These are phyloP conservation scores for Colletotrichum lini DNA, from an alignment of 2,329 filamentous ascomycete species.

Conservation along the genomic window DNA sequence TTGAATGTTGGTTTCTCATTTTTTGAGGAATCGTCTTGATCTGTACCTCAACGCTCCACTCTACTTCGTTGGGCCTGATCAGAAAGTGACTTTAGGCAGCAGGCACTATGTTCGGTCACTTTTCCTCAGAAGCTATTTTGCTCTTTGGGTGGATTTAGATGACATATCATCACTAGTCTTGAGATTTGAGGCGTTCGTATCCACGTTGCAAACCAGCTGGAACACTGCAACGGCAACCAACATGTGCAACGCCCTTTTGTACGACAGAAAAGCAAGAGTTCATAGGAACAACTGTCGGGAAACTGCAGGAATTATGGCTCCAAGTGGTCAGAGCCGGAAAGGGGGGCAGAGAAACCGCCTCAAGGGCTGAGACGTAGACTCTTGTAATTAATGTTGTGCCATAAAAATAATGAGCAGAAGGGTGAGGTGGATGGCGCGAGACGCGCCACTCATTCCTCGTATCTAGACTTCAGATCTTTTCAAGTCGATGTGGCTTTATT, in stretches of 20 bases:
- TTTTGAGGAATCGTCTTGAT: too few relatives aligned
- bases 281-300: conserved; percentile 1
- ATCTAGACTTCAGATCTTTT: not conserved
- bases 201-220: not conserved
- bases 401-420: not conserved
- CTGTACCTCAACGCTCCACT: too few relatives aligned
- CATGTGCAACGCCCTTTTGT: conserved; percentile 19
- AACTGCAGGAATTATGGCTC: not conserved
- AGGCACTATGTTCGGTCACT: not conserved
- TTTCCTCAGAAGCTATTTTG: not conserved
- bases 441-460: conserved; percentile 5
- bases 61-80: too few relatives aligned
- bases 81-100: not conserved
- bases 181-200: conserved; percentile 3
- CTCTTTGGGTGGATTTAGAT: not conserved
- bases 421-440: not conserved
- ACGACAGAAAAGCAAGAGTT: conserved; percentile 1
- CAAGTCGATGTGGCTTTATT: not conserved
- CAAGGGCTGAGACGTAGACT: conserved; percentile 10
- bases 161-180: not conserved
- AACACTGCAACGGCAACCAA: conserved; percentile 2
- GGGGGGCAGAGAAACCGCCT: not conserved
- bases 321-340: not conserved
- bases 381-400: not conserved
- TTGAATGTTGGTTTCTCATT: too few relatives aligned